phyloP scores from a whole-genome alignment of 2,329 filamentous ascomycete species.

The Neurospora crassa region DNA sequence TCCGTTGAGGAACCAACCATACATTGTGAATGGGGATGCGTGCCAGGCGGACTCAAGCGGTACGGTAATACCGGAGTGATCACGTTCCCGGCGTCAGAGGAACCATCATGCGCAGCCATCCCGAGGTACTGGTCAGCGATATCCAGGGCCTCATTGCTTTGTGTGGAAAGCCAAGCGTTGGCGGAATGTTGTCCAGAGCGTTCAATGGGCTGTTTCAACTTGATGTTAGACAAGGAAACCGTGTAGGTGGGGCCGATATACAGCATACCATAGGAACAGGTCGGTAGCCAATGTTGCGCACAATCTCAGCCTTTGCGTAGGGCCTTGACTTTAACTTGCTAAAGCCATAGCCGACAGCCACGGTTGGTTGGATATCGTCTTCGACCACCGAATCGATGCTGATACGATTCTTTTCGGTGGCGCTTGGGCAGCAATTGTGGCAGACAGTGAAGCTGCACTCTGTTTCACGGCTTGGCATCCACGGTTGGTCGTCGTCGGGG shows the following conservation, averaged over 20 bases:
- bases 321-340: slow-evolving; percentile 34
- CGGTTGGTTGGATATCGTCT: slow-evolving; percentile 39
- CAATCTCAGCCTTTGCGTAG: slow-evolving; percentile 27
- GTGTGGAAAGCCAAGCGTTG: neutral
- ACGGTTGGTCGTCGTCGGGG: slow-evolving; percentile 12
- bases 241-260: slow-evolving; percentile 1
- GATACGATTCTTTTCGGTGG: slow-evolving; percentile 35
- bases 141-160: neutral
- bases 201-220: slow-evolving; percentile 6
- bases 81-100: neutral
- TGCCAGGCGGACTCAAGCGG: neutral
- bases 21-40: neutral
- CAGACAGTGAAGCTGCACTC: slow-evolving; percentile 46
- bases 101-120: neutral
- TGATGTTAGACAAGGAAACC: slow-evolving; percentile 5
- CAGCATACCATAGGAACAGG: slow-evolving; percentile 26
- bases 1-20: neutral
- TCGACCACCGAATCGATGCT: slow-evolving; percentile 40
- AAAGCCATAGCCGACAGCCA: slow-evolving; percentile 44
- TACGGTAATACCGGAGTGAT: neutral
- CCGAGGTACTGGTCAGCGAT: slow-evolving; percentile 5
- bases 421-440: slow-evolving; percentile 35
- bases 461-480: slow-evolving; percentile 19
- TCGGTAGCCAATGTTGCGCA: slow-evolving; percentile 32
- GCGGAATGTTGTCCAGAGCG: neutral